A percentile compares a stretch with the other conserved stretches of the same genome.
phyloP scores from a whole-genome alignment of 805 yeast genomes.

The Lachancea sp. region DNA sequence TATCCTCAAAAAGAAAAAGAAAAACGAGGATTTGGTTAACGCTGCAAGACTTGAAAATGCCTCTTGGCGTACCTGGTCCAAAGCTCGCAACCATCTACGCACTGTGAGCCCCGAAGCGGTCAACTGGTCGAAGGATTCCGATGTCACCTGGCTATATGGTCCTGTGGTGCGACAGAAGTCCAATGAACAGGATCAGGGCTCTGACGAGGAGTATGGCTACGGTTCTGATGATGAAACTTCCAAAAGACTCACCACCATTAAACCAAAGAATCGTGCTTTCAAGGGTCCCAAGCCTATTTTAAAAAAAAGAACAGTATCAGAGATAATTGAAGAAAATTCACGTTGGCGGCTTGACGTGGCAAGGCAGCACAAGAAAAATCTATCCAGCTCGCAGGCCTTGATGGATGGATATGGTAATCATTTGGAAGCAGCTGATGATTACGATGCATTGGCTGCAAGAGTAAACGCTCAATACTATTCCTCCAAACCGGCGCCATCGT shows the following conservation, averaged over 20 bases:
- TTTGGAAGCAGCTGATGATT: conserved; percentile 28
- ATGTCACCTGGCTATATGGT: conserved; percentile 97
- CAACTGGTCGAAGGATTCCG: conserved; percentile 95
- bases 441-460: conserved; percentile 32
- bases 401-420: conserved; percentile 23
- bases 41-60: conserved; percentile 81
- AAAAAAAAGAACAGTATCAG: conserved; percentile 80
- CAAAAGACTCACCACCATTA: conserved; percentile 23
- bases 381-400: conserved; percentile 20
- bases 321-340: conserved; percentile 45
- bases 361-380: conserved; percentile 53
- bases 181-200: conserved; percentile 2
- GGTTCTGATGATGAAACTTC: conserved; percentile 37
- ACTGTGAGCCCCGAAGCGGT: conserved; percentile 88
- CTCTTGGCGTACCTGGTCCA: conserved; percentile 98
- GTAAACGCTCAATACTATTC: conserved; percentile 33
- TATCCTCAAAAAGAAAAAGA: conserved; percentile 59
- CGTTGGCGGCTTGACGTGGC: conserved; percentile 38
- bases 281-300: conserved; percentile 69
- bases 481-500: conserved; percentile 1
- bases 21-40: conserved; percentile 60
- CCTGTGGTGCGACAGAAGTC: conserved; percentile 42
- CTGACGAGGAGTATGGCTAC: conserved; percentile 27
- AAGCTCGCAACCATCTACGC: conserved; percentile 65
- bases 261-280: conserved; percentile 9